phyloP scores from a whole-genome alignment of 495 filamentous ascomycete species.

The Apiosordaria backusii region DNA sequence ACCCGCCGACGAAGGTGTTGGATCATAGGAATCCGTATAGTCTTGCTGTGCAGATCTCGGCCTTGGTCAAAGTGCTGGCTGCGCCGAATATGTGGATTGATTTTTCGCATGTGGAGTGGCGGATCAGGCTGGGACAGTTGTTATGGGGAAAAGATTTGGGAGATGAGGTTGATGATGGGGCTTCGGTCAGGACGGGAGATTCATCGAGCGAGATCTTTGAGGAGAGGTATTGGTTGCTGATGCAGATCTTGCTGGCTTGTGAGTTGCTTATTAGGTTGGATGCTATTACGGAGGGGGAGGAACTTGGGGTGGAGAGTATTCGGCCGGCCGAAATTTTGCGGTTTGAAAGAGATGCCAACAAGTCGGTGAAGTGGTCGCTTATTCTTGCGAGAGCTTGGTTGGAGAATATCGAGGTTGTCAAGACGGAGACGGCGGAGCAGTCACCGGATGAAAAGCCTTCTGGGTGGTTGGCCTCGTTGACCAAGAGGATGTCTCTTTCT shows the following conservation, averaged over 20 bases:
- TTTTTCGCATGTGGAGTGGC: slow-evolving; percentile 76
- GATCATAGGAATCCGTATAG: slow-evolving; percentile 58
- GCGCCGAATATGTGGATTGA: slow-evolving; percentile 66
- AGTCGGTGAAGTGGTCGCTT: slow-evolving; percentile 76
- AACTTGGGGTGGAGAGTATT: slow-evolving; percentile 46
- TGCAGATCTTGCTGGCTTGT: slow-evolving; percentile 74
- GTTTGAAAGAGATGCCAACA: slow-evolving; percentile 61
- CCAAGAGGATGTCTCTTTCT: slow-evolving; percentile 48
- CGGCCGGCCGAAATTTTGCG: slow-evolving; percentile 57
- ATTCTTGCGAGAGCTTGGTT: slow-evolving; percentile 71
- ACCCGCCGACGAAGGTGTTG: slow-evolving; percentile 54
- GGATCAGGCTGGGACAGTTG: slow-evolving; percentile 74
- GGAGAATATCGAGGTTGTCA: slow-evolving; percentile 61
- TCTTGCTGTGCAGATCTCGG: slow-evolving; percentile 55
- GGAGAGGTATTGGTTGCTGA: slow-evolving; percentile 69
- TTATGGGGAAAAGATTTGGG: slow-evolving; percentile 64
- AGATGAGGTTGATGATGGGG: slow-evolving; percentile 50
- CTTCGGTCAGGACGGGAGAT: slow-evolving; percentile 37
- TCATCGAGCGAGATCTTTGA: slow-evolving; percentile 43
- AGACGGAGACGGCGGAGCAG: slow-evolving; percentile 40
- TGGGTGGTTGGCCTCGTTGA: slow-evolving; percentile 51
- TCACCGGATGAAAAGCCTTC: slow-evolving; percentile 31
- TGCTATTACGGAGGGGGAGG: slow-evolving; percentile 59
- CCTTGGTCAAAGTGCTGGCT: slow-evolving; percentile 54
- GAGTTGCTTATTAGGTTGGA: slow-evolving; percentile 76